Conservation (phyloP, 768 basidiomycete species). For the Tulasnella calospora region DNA sequence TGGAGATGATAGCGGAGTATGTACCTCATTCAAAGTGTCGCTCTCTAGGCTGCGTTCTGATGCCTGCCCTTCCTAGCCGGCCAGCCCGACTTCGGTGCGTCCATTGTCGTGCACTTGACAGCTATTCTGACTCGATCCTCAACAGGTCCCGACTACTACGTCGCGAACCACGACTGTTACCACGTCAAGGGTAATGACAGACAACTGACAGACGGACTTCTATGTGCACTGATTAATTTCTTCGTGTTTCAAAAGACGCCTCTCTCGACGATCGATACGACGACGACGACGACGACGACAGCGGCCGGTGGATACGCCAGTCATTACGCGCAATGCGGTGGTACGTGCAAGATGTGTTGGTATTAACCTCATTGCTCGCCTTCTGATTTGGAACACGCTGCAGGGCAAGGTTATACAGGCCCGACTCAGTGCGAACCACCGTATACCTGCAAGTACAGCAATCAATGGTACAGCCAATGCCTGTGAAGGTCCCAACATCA, state of each 20-base stretch:
- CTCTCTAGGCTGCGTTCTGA: not conserved
- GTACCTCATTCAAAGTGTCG: not conserved
- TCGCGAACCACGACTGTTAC: not conserved
- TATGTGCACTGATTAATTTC: not conserved
- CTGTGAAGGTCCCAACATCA: not conserved
- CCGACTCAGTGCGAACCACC: slow-evolving; percentile 7
- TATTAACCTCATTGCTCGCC: not conserved
- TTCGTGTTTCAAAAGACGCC: not conserved
- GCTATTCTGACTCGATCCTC: not conserved
- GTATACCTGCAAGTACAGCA: not conserved
- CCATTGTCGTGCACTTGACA: not conserved
- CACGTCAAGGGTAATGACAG: not conserved
- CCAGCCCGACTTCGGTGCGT: not conserved
- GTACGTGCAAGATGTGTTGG: not conserved
- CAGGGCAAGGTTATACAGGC: slow-evolving; percentile 4
- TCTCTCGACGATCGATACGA: not conserved
- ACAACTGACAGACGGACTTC: not conserved
- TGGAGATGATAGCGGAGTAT: not conserved
- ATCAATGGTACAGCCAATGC: not conserved
- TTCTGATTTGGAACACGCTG: not conserved
- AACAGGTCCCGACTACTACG: not conserved
- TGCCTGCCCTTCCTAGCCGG: too few relatives aligned
- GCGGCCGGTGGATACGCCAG: not conserved
- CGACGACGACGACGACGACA: not conserved
- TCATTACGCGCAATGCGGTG: slow-evolving; percentile 8